Conservation (phyloP, 352 stramenopile genomes). For the Saprolegnia diclina region DNA sequence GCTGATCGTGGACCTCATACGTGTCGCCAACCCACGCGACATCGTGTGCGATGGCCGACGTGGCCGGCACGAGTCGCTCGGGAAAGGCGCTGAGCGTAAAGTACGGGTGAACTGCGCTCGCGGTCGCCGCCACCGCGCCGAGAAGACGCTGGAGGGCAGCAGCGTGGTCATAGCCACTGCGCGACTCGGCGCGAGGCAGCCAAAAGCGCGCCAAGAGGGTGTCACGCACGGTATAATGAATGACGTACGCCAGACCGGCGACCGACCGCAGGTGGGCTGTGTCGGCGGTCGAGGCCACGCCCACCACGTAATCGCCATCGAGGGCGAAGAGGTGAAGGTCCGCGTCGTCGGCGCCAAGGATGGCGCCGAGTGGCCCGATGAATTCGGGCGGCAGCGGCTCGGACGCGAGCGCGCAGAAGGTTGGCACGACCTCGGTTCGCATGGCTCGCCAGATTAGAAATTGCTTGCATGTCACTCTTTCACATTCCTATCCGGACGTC, state of each 20-base stretch:
- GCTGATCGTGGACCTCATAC: not conserved
- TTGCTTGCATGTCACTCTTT: too few species aligned
- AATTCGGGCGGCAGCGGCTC: not conserved
- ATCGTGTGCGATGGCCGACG: not conserved
- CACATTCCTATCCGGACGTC: too few species aligned
- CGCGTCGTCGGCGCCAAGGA: not conserved
- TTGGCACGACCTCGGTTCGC: not conserved
- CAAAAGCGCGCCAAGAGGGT: not conserved
- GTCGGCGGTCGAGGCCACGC: not conserved
- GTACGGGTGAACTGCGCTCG: not conserved
- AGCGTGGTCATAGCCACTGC: not conserved
- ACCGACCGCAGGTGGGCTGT: too few species aligned
- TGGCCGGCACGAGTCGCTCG: not conserved
- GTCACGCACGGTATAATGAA: not conserved
- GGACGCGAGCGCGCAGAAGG: slow-evolving; percentile 4
- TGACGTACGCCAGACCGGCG: not conserved
- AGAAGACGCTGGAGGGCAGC: not conserved
- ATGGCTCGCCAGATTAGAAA: too few species aligned
- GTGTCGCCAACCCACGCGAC: not conserved
- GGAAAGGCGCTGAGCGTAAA: not conserved
- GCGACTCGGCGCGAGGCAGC: too few species aligned
- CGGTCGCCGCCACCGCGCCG: not conserved
- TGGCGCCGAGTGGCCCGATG: not conserved
- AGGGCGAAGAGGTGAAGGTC: not conserved
- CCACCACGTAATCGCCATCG: not conserved